phyloP scores from a whole-genome alignment of 352 stramenopile genomes.

The Globisporangium takayamanum region DNA sequence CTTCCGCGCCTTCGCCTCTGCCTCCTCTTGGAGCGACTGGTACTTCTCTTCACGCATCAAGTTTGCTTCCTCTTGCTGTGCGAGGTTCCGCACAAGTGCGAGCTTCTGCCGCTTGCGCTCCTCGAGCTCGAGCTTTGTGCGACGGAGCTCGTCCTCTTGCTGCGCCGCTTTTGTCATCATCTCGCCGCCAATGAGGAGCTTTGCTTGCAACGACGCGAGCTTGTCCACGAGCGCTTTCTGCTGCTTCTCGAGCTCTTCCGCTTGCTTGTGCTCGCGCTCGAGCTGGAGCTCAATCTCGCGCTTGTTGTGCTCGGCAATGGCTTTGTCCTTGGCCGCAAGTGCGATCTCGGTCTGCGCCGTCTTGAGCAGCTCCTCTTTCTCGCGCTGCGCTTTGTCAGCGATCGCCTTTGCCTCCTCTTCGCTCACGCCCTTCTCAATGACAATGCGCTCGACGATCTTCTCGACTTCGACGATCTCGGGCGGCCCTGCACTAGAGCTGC shows the following conservation, averaged over 20 bases:
- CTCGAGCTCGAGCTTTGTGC: slow-evolving; percentile 90
- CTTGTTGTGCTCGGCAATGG: slow-evolving; percentile 79
- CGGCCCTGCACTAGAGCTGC: slow-evolving; percentile 4
- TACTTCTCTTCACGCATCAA: slow-evolving; percentile 91
- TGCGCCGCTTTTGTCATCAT: slow-evolving; percentile 94
- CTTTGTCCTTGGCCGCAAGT: slow-evolving; percentile 71
- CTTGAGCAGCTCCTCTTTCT: slow-evolving; percentile 72
- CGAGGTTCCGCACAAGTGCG: slow-evolving; percentile 86
- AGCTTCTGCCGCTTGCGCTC: slow-evolving; percentile 86
- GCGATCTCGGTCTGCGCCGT: slow-evolving; percentile 65
- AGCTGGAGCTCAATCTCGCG: slow-evolving; percentile 84
- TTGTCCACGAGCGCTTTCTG: slow-evolving; percentile 81
- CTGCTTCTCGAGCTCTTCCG: slow-evolving; percentile 56
- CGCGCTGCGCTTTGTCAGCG: slow-evolving; percentile 57
- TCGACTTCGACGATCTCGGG: slow-evolving; percentile 66
- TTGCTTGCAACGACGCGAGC: slow-evolving; percentile 88
- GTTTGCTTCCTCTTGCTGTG: slow-evolving; percentile 92
- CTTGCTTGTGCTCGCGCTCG: slow-evolving; percentile 79
- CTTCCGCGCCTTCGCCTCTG: slow-evolving; percentile 94
- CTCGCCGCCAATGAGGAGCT: slow-evolving; percentile 89
- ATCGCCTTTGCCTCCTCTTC: slow-evolving; percentile 72
- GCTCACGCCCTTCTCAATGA: slow-evolving; percentile 81
- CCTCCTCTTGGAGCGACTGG: slow-evolving; percentile 89
- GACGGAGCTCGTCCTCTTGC: slow-evolving; percentile 92
- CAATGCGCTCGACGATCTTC: slow-evolving; percentile 79